Conservation (phyloP, 495 filamentous ascomycete species). For the Penicillium bialowiezense region DNA sequence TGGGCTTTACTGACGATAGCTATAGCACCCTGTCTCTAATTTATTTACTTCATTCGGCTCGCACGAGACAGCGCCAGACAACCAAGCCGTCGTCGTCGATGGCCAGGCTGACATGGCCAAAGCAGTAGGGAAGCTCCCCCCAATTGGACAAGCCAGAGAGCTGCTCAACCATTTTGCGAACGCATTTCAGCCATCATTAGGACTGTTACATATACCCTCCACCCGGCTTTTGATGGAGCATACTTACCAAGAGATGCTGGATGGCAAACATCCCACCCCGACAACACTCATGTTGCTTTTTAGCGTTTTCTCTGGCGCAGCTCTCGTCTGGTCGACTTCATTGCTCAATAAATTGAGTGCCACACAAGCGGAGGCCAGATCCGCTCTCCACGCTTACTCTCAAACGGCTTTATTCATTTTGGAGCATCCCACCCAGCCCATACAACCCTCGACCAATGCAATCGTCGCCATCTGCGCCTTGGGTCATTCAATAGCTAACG, state of each 20-base stretch:
- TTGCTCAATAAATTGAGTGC: constrained; percentile 19
- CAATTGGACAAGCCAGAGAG: constrained; percentile 19
- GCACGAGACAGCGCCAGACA: neutral
- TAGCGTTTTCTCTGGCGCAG: constrained; percentile 24
- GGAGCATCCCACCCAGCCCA: constrained; percentile 14
- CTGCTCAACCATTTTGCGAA: constrained; percentile 24
- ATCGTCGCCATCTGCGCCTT: constrained; percentile 21
- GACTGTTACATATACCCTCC: constrained; percentile 29
- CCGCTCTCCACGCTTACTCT: constrained; percentile 21
- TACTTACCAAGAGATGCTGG: constrained; percentile 19
- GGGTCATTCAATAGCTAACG: constrained; percentile 19
- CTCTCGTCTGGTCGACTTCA: constrained; percentile 20
- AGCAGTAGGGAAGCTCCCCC: constrained; percentile 16
- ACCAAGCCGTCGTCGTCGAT: neutral
- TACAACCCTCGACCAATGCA: constrained; percentile 22
- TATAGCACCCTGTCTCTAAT: neutral
- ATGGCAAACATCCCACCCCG: constrained; percentile 13
- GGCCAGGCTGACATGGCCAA: constrained; percentile 1
- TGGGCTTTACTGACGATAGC: neutral
- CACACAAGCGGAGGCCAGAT: constrained; percentile 15
- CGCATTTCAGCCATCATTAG: constrained; percentile 20
- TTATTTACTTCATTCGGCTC: neutral
- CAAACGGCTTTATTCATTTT: constrained; percentile 19
- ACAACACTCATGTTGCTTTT: constrained; percentile 19
- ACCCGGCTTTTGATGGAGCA: constrained; percentile 17